Evolutionary conservation across 2,329 filamentous ascomycete species (phyloP).

Genomic region (Colletotrichum aenigma): DNA sequence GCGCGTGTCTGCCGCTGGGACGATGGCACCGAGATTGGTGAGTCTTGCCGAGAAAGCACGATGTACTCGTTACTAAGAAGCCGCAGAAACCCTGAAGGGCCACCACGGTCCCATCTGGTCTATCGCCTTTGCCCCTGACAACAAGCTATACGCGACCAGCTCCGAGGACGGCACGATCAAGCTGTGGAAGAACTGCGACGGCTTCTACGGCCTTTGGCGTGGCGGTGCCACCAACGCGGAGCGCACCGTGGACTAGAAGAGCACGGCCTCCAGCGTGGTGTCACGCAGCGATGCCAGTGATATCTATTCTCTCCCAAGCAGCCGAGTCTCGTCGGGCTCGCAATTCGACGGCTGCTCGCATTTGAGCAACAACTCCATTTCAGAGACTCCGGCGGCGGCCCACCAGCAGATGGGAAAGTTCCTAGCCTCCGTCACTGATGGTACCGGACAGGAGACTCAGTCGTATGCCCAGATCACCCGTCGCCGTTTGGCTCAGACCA

Average conservation of each 20-base stretch:
- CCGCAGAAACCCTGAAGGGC: slow-evolving; percentile 85
- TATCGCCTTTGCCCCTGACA: slow-evolving; percentile 90
- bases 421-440: background rate
- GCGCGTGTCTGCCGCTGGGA: slow-evolving; percentile 94
- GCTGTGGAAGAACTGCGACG: slow-evolving; percentile 77
- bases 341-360: slow-evolving; percentile 1
- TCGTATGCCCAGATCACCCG: background rate
- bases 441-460: background rate
- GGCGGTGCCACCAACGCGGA: slow-evolving; percentile 38
- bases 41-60: slow-evolving; percentile 25
- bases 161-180: slow-evolving; percentile 99
- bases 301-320: slow-evolving; percentile 1
- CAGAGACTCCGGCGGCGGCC: slow-evolving; percentile 8
- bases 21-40: slow-evolving; percentile 77
- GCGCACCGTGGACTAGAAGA: slow-evolving; percentile 18
- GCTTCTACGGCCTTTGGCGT: slow-evolving; percentile 68
- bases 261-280: slow-evolving; percentile 9
- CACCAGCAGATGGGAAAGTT: slow-evolving; percentile 8
- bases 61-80: background rate
- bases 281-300: slow-evolving; percentile 9
- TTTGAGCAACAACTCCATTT: slow-evolving; percentile 5
- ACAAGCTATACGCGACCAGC: slow-evolving; percentile 93
- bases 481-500: background rate
- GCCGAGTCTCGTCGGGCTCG: slow-evolving; percentile 11
- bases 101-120: slow-evolving; percentile 99